Evolutionary conservation across 106 monocot genomes (phyloP).

Genomic region (Agapanthus africanus): DNA sequence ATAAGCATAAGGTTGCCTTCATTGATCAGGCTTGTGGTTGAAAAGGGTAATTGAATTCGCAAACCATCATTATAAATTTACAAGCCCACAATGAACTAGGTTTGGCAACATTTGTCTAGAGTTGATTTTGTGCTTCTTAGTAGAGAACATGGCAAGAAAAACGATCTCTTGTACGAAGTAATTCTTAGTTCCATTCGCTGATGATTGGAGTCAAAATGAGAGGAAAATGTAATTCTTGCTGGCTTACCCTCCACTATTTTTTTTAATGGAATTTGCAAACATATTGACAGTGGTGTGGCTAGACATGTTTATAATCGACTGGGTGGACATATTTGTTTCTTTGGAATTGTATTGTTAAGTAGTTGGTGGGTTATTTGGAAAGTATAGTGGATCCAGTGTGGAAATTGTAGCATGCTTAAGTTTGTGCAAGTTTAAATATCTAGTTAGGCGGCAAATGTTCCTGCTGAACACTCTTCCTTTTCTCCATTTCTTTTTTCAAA

Average conservation of each 20-base stretch:
- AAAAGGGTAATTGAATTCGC: no score
- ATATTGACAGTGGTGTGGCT: not conserved
- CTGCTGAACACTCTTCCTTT: not conserved
- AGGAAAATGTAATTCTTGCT: not conserved
- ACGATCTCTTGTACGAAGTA: not conserved
- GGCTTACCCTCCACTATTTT: not conserved
- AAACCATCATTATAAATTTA: not conserved
- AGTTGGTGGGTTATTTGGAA: not conserved
- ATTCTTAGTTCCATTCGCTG: conserved; percentile 1
- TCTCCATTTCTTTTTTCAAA: not conserved
- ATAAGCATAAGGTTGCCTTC: no score
- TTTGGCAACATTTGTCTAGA: not conserved
- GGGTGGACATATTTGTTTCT: not conserved
- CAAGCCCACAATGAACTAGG: not conserved
- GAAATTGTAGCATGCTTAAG: not conserved
- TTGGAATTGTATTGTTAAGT: no score
- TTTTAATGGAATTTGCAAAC: not conserved
- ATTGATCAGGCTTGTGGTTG: no score
- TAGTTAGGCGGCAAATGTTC: not conserved
- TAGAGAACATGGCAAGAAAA: not conserved
- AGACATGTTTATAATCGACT: not conserved
- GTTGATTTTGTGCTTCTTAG: not conserved
- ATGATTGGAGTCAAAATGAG: not conserved
- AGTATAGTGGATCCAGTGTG: not conserved
- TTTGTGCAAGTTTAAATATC: not conserved